Percentiles rank a stretch among this genome's conserved stretches.
These are phyloP conservation scores for Arxiozyma heterogenica DNA, from an alignment of 1,139 yeast species.

Conservation along the genomic window DNA sequence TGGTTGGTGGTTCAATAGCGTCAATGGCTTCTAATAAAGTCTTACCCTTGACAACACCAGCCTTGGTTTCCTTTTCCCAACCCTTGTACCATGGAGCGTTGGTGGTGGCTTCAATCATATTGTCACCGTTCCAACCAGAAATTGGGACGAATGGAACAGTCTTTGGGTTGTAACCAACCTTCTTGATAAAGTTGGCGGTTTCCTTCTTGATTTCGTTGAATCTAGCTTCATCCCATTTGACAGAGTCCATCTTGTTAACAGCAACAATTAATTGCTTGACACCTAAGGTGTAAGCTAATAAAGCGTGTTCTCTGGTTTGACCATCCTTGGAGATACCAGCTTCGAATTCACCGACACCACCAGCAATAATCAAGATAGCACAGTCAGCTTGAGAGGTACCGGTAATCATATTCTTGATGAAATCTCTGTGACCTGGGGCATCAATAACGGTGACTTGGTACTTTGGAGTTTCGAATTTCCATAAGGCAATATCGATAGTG, in stretches of 20 bases:
- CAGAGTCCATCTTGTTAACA: constrained; percentile 91
- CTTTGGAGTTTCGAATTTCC: constrained; percentile 95
- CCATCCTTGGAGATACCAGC: constrained; percentile 99
- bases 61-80: constrained; percentile 79
- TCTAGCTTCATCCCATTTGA: constrained; percentile 75
- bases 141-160: constrained; percentile 84
- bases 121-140: constrained; percentile 93
- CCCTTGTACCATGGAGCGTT: constrained; percentile 93
- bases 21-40: constrained; percentile 83
- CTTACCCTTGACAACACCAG: constrained; percentile 72
- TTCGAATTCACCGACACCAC: constrained; percentile 98
- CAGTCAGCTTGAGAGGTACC: constrained; percentile 96
- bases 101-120: constrained; percentile 76
- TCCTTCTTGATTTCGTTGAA: constrained; percentile 77
- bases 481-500: constrained; percentile 56
- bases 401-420: constrained; percentile 91
- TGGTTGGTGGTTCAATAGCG: constrained; percentile 73
- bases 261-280: constrained; percentile 87
- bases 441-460: constrained; percentile 88
- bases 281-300: constrained; percentile 96
- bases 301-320: constrained; percentile 97
- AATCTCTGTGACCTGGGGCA: constrained; percentile 96
- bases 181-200: constrained; percentile 81
- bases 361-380: constrained; percentile 91
- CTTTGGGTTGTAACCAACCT: constrained; percentile 91